These are phyloP conservation scores for Globisporangium carolinianum DNA, from an alignment of 352 stramenopile species.

Conservation along the genomic window DNA sequence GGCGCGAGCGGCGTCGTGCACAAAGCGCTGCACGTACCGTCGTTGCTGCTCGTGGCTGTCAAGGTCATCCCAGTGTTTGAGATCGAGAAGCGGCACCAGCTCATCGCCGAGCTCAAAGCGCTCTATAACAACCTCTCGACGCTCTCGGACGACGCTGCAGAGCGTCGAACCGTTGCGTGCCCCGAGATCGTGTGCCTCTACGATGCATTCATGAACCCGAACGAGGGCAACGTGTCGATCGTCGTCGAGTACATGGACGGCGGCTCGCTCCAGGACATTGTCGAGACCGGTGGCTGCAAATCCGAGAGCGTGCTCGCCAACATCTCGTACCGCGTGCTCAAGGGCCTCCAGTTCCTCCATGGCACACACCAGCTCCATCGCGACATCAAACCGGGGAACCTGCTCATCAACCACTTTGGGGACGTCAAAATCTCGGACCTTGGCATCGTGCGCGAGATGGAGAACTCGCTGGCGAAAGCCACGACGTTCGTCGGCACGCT, in stretches of 20 bases:
- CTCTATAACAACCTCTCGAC: conserved; percentile 85
- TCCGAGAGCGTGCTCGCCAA: conserved; percentile 86
- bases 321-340: conserved; percentile 84
- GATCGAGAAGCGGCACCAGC: conserved; percentile 79
- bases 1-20: conserved; percentile 86
- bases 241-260: conserved; percentile 96
- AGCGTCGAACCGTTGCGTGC: conserved; percentile 48
- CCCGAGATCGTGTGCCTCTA: conserved; percentile 89
- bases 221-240: conserved; percentile 88
- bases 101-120: conserved; percentile 82
- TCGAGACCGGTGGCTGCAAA: conserved; percentile 83
- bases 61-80: conserved; percentile 91
- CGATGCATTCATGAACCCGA: conserved; percentile 91
- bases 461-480: conserved; percentile 81
- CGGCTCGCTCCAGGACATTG: conserved; percentile 91
- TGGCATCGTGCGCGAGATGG: conserved; percentile 80
- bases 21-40: conserved; percentile 86
- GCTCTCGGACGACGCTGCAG: conserved; percentile 41
- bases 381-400: conserved; percentile 93
- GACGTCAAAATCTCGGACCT: conserved; percentile 89
- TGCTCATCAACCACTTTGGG: conserved; percentile 90
- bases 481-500: conserved; percentile 90
- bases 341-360: conserved; percentile 88
- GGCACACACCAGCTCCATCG: conserved; percentile 87
- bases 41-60: conserved; percentile 83